Evolutionary conservation across 352 stramenopile species (phyloP), one percentile per base, ranked within the genome.

Genomic region (Peronospora belbahrii): DNA sequence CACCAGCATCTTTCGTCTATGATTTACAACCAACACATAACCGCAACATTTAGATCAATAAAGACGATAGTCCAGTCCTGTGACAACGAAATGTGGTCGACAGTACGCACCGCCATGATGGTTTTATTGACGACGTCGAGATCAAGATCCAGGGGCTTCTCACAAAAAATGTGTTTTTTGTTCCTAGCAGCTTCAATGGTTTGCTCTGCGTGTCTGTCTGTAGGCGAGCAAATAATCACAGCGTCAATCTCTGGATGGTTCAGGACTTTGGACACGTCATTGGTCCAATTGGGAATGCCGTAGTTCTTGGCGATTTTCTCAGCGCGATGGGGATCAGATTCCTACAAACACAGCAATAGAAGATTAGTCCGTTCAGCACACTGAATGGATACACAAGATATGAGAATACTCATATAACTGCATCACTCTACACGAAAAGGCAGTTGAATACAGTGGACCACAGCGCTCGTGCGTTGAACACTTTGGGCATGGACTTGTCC

Each of bases 221-320:
- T 97, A 2, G 94, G 94, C 9, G 92, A 98, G 65, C 94, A 98
- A 70, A 98, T 98, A 74, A 96, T 81, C 9, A 98, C 89, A 10
- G 92, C 94, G 64, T 98, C 89, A 25, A 98, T 83, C 10, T 96
- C 84, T 0, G 89, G 86, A 55, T 97, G 75, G 7, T 66, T 70
- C 49, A 98, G 91, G 7, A 98, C 78, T n/a, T 98, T 91, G 35
- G 88, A 88, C 2, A 83, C 68, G 57, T 74, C 45, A n/a, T 70
- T 67, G 8, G 79, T 83, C 69, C 75, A 87, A 23, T 76, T 70
- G 14, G 70, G 59, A 34, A 88, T 83, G 20, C 61, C 52, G 44
- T 67, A 87, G 20, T 43, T 48, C 20, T 52, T 48, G 3, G 75
- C 71, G 6, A 66, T 62, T 1, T 48, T 53, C 34, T 78, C 40